Base-by-base conservation (phyloP, 1,284 basidiomycete genomes). In the Pascua sp. region DNA sequence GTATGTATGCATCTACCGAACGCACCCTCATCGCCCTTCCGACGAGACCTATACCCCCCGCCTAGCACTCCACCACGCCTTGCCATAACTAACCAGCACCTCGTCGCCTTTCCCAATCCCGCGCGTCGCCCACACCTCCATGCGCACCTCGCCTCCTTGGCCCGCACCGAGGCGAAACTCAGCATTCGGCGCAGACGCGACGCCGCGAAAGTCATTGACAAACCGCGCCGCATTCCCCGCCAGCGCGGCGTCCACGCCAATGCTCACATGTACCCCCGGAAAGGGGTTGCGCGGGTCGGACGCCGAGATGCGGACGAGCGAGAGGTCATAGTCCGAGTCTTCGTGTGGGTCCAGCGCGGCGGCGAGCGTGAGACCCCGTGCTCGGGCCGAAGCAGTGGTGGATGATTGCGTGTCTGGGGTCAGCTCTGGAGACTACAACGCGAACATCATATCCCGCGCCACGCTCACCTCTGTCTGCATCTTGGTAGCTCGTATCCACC, bases 21-120 rank as follows among this genome's bases (percentile, higher is more conserved):
- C 24, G 24, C 24, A 32, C 24, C 24, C 24, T 32, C 24, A 32
- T 32, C 7, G 4, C 24, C 4, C 24, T 32, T 32, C 7, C 24
- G 4, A 32, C n/a, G n/a, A n/a, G n/a, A 32, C 24, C 24, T 32
- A 44, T 15, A 44, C 41, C 4, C 41, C 41, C 41, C 12, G 42
- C 15, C 52, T 32, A 16, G 81, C 81, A 24, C 75, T 78, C 91
- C 91, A 94, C 85, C 88, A 95, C n/a, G 83, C 82, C 69, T 93
- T 93, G n/a, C 92, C 92, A 70, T 96, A 96, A 18, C 87, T 90
- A 39, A 95, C 88, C 38, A 93, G 72, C 44, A 97, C 83, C 76
- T 96, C 93, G 13, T 91, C 85, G 2, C 90, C 89, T 70, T 89
- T 91, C 62, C 80, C 83, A 52, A 96, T 85, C 11, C 77, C 78